These are phyloP conservation scores for Paradendryphiella salina DNA, from an alignment of 2,329 filamentous ascomycete genomes.

Conservation along the genomic window DNA sequence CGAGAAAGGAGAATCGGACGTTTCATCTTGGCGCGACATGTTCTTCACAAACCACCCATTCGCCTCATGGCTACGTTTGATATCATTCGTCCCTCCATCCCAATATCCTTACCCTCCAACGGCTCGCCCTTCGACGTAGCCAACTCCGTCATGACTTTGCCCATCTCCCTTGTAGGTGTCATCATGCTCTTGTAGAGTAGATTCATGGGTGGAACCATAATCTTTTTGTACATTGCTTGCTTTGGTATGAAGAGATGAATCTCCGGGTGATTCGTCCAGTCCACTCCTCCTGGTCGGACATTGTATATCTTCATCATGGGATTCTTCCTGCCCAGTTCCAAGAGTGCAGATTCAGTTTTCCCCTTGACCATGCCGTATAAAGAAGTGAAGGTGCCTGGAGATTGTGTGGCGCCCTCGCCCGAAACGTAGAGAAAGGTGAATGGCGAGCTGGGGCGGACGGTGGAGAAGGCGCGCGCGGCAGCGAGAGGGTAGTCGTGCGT, in stretches of 20 bases:
- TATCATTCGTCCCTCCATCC: constrained; percentile 46
- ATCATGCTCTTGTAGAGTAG: constrained; percentile 41
- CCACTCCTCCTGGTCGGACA: constrained; percentile 64
- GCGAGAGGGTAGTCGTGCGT: constrained; percentile 68
- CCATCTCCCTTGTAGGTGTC: constrained; percentile 55
- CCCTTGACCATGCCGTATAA: constrained; percentile 69
- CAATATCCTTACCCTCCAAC: constrained; percentile 45
- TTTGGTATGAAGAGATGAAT: constrained; percentile 45
- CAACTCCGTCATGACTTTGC: constrained; percentile 53
- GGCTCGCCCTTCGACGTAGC: constrained; percentile 53
- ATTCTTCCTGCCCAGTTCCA: constrained; percentile 54
- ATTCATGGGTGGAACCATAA: constrained; percentile 24
- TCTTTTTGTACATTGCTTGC: constrained; percentile 30
- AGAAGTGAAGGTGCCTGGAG: constrained; percentile 59
- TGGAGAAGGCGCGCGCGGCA: constrained; percentile 64
- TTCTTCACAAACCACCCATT: constrained; percentile 37
- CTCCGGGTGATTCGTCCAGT: constrained; percentile 50
- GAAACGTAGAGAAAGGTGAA: constrained; percentile 75
- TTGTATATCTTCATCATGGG: constrained; percentile 59
- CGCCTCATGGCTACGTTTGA: constrained; percentile 49
- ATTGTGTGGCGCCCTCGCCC: constrained; percentile 62
- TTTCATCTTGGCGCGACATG: background rate
- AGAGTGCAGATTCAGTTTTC: constrained; percentile 63
- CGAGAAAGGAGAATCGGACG: background rate
- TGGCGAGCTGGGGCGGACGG: constrained; percentile 53